phyloP scores from a whole-genome alignment of 2,329 filamentous ascomycete genomes.

The Aspergillus quadrilineatus region DNA sequence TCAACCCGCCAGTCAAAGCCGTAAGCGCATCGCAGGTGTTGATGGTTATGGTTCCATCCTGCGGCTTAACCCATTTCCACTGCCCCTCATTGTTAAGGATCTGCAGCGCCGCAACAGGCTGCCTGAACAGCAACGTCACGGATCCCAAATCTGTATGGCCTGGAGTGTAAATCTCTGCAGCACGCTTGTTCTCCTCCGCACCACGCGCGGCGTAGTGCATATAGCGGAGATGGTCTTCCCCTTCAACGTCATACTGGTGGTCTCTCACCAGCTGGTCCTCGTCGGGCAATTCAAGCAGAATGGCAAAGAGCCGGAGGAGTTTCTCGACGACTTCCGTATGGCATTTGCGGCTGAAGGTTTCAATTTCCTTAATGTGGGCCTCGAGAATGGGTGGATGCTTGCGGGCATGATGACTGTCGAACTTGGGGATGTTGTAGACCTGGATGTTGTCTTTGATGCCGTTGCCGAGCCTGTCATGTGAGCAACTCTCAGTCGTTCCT shows the following conservation, averaged over 20 bases:
- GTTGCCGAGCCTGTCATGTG: constrained; percentile 29
- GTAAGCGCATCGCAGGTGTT: constrained; percentile 53
- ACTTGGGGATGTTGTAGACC: constrained; percentile 62
- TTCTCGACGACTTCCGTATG: constrained; percentile 35
- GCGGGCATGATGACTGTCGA: constrained; percentile 49
- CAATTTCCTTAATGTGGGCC: constrained; percentile 55
- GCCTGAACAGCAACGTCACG: constrained; percentile 58
- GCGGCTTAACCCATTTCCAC: constrained; percentile 54
- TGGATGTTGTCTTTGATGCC: constrained; percentile 57
- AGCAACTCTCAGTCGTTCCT: background rate
- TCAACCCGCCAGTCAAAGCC: constrained; percentile 50
- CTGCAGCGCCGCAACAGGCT: constrained; percentile 59
- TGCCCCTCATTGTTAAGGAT: constrained; percentile 50
- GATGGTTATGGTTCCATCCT: constrained; percentile 53
- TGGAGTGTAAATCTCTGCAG: constrained; percentile 45
- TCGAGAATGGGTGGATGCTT: constrained; percentile 50
- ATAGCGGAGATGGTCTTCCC: constrained; percentile 63
- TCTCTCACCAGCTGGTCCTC: constrained; percentile 57
- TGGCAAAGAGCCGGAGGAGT: constrained; percentile 60
- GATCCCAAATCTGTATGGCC: constrained; percentile 60
- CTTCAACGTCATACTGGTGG: constrained; percentile 59
- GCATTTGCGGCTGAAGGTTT: constrained; percentile 50
- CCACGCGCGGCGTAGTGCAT: constrained; percentile 58
- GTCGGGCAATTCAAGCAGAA: constrained; percentile 60
- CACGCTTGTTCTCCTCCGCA: constrained; percentile 48